phyloP scores from a whole-genome alignment of 345 rosid species.

The Acer yangbiense region DNA sequence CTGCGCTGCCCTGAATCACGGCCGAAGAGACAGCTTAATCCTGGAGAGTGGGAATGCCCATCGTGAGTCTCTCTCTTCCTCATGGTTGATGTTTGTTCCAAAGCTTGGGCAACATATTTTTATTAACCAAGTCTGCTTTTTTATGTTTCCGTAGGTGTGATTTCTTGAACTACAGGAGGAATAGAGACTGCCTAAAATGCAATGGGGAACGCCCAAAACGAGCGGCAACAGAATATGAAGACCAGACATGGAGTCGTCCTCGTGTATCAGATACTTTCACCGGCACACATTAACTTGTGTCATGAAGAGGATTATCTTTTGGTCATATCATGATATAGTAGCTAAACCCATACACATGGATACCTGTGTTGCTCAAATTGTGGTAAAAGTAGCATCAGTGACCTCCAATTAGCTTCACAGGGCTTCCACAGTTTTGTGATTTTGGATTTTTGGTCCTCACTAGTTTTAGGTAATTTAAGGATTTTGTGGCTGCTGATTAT shows the following conservation, averaged over 20 bases:
- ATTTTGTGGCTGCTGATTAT: not conserved
- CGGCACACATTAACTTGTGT: not conserved
- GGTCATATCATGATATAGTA: not conserved
- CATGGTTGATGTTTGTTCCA: not conserved
- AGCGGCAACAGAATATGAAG: slow-evolving; percentile 28
- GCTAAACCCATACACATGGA: no score
- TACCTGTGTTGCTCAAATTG: not conserved
- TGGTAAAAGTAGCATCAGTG: not conserved
- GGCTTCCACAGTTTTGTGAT: not conserved
- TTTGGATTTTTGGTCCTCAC: no score
- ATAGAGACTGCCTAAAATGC: slow-evolving; percentile 62
- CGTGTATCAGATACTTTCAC: not conserved
- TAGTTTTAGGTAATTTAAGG: not conserved
- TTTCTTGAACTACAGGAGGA: slow-evolving; percentile 71
- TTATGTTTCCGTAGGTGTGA: slow-evolving; percentile 62
- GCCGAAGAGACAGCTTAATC: slow-evolving; percentile 58
- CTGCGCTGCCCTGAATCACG: slow-evolving; percentile 57
- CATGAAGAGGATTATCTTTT: not conserved
- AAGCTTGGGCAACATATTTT: not conserved
- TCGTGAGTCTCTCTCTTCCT: slow-evolving; percentile 51
- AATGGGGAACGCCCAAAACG: slow-evolving; percentile 40
- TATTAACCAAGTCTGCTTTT: slow-evolving; percentile 13
- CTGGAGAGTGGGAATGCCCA: slow-evolving; percentile 98
- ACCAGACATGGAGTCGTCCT: slow-evolving; percentile 41
- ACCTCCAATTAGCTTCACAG: not conserved